Evolutionary conservation across 163 green algal genomes (phyloP).

Genomic region (Volvox carteri): DNA sequence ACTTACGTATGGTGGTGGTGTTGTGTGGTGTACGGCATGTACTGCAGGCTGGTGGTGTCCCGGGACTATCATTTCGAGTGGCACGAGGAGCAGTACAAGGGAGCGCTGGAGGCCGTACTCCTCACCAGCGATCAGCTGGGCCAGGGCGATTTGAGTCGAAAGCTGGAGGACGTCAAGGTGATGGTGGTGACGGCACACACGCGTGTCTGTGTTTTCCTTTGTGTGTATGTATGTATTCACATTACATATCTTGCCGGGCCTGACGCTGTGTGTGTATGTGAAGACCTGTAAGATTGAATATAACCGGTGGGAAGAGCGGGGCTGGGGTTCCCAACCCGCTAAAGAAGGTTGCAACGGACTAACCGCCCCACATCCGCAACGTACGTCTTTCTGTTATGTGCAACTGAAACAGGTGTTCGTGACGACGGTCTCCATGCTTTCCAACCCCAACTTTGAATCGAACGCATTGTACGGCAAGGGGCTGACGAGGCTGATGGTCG

Average conservation of each 20-base stretch:
- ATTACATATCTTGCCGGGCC: neutral
- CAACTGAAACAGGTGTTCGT: slow-evolving; percentile 39
- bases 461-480: slow-evolving; percentile 27
- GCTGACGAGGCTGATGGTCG: slow-evolving; percentile 26
- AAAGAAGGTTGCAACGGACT: too few relatives aligned
- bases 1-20: too few relatives aligned
- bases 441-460: neutral
- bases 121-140: slow-evolving; percentile 20
- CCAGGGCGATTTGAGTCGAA: neutral
- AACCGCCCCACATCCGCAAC: too few relatives aligned
- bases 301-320: too few relatives aligned
- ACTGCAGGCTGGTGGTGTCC: slow-evolving; percentile 53
- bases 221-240: slow-evolving; percentile 5
- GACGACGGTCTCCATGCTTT: slow-evolving; percentile 37
- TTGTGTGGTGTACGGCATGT: too few relatives aligned
- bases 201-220: too few relatives aligned
- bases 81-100: slow-evolving; percentile 55
- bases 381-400: too few relatives aligned
- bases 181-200: too few relatives aligned
- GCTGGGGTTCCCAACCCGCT: too few relatives aligned
- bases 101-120: slow-evolving; percentile 15
- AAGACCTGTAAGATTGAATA: too few relatives aligned
- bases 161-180: slow-evolving; percentile 32
- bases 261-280: neutral
- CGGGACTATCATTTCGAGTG: slow-evolving; percentile 52